Evolutionary conservation across 2,329 filamentous ascomycete species (phyloP).

Genomic region (Aspergillus terreus): DNA sequence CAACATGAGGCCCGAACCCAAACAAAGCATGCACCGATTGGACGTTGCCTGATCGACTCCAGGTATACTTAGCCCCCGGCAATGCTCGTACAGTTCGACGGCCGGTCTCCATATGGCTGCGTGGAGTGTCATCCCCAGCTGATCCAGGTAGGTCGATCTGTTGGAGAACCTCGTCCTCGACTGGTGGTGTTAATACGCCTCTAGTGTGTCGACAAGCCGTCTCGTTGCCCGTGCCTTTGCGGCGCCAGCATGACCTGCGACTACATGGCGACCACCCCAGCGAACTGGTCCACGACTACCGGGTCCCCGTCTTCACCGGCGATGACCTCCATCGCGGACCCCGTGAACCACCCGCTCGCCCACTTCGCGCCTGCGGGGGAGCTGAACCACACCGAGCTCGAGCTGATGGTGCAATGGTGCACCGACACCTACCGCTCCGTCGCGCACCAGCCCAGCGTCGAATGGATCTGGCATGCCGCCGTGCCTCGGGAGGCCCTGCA

Average conservation of each 20-base stretch:
- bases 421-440: slow-evolving; percentile 31
- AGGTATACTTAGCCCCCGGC: slow-evolving; percentile 1
- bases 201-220: not conserved
- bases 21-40: not conserved
- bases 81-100: slow-evolving; percentile 16
- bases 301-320: not conserved
- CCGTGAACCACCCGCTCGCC: slow-evolving; percentile 7
- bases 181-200: not conserved
- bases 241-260: not conserved
- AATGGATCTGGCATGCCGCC: slow-evolving; percentile 28
- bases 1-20: too few relatives aligned
- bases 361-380: slow-evolving; percentile 4
- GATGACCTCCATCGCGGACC: not conserved
- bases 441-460: slow-evolving; percentile 20
- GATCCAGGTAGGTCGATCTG: slow-evolving; percentile 18
- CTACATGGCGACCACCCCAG: not conserved
- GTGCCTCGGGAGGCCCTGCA: slow-evolving; percentile 29
- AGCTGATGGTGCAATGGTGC: slow-evolving; percentile 35
- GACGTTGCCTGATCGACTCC: not conserved
- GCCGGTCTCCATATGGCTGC: slow-evolving; percentile 15
- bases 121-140: slow-evolving; percentile 16
- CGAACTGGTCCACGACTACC: not conserved
- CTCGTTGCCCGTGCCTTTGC: not conserved
- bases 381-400: slow-evolving; percentile 27
- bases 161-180: not conserved